These are phyloP conservation scores for Candida methanosorbosa DNA, from an alignment of 805 yeast species.

Conservation along the genomic window DNA sequence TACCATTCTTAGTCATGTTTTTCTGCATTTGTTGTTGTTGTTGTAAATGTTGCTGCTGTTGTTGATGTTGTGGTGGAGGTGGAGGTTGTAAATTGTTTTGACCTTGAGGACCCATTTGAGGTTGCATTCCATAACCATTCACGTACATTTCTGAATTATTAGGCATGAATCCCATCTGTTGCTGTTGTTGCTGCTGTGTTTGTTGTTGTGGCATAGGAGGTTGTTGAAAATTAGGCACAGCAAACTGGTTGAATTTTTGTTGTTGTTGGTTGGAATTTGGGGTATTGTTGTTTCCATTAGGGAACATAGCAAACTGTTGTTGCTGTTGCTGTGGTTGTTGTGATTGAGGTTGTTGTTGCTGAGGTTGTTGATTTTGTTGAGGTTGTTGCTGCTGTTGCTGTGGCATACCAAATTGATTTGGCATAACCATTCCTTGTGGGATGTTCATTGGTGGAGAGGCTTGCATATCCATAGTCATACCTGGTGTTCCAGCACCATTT, in stretches of 20 bases:
- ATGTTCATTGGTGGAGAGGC: slow-evolving; percentile 3
- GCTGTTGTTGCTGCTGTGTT: slow-evolving; percentile 8
- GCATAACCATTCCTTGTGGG: slow-evolving; percentile 22
- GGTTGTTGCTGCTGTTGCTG: background rate
- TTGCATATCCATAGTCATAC: slow-evolving; percentile 8
- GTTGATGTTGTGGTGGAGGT: background rate
- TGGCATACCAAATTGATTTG: slow-evolving; percentile 16
- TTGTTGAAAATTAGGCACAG: slow-evolving; percentile 18
- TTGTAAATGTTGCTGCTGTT: background rate
- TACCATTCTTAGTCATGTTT: slow-evolving; percentile 3
- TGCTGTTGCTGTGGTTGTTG: background rate
- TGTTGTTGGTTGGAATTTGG: background rate
- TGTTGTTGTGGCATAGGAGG: slow-evolving; percentile 10
- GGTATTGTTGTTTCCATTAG: slow-evolving; percentile 1
- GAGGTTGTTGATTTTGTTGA: background rate
- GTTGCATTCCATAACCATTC: no score
- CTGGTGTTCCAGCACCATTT: slow-evolving; percentile 9
- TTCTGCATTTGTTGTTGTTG: slow-evolving; percentile 11
- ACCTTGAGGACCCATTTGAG: no score
- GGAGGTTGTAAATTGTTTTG: no score
- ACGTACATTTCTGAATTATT: no score
- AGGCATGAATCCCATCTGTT: background rate
- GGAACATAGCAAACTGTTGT: slow-evolving; percentile 17
- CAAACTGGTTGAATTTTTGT: slow-evolving; percentile 14
- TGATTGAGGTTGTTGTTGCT: background rate